Evolutionary conservation across 1,284 basidiomycete genomes (phyloP), one percentile per base, ranked within the genome.

Genomic region (Tilletia caries): DNA sequence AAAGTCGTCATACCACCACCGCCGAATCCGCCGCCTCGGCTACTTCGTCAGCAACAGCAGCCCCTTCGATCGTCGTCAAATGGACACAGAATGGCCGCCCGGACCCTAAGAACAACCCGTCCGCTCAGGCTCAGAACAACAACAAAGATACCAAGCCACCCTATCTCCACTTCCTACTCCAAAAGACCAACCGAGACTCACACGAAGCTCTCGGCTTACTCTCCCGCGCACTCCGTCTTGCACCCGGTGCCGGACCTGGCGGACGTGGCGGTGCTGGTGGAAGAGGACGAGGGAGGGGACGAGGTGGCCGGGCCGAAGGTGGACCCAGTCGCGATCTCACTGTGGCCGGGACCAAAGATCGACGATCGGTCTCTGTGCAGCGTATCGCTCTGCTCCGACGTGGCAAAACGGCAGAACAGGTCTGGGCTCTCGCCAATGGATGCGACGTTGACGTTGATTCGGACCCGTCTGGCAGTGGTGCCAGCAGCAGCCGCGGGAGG

Each of bases 341-440:
- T 20, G 91, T 95, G 15, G 93, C 94, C 4, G 96, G 96, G 0
- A 99, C 96, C 2, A 99, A 99, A 83, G 96, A 99, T 85, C 98
- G 98, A 83, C 91, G 96, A 52, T 95, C 93, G 0, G 92, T 98
- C 4, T 98, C 95, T 0, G 90, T 93, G 1, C 96, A 99, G 83
- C 88, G 93, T 0, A 93, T 98, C 13, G 91, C 92, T 6, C 83
- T 98, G 18, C 89, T 89, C 70, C 87, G 96, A 18, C 89, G 90
- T 23, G 88, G 88, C 67, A 90, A 91, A 83, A 92, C 89, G 0
- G 87, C 95, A 0, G 90, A 91, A 71, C 89, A 93, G 66, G 88
- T 98, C 1, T 85, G 90, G 86, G 94, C 83, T 88, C 89, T 60
- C 82, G 91, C 60, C 87, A 86, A 74, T 54, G 79, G 80, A 3